Evolutionary conservation across 441 rosid genomes (phyloP).

Genomic region (Dalechampia spathulata): DNA sequence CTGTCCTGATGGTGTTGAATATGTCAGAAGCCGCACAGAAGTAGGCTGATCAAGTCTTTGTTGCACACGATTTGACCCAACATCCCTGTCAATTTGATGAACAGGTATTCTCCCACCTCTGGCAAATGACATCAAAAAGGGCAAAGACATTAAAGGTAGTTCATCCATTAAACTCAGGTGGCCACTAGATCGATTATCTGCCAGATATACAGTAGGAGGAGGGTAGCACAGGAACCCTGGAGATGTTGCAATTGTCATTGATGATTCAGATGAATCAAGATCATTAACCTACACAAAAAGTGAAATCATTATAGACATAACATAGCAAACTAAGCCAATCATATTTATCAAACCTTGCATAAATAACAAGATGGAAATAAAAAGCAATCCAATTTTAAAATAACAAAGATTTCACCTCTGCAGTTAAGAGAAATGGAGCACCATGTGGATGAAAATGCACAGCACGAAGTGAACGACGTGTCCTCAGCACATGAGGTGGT

Average conservation of each 20-base stretch:
- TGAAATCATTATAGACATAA: neutral
- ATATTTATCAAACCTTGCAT: neutral
- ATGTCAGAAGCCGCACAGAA: conserved; percentile 6
- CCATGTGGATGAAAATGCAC: conserved; percentile 90
- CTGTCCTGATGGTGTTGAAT: conserved; percentile 9
- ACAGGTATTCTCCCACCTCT: conserved; percentile 30
- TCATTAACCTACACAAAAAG: conserved; percentile 73
- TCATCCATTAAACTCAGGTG: conserved; percentile 38
- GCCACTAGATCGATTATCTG: conserved; percentile 44
- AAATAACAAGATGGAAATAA: neutral
- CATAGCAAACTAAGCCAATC: neutral
- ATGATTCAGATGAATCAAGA: conserved; percentile 65
- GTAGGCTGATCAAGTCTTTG: conserved; percentile 7
- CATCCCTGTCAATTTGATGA: conserved; percentile 15
- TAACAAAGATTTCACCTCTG: conserved; percentile 47
- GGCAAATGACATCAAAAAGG: conserved; percentile 33
- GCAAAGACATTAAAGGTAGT: conserved; percentile 48
- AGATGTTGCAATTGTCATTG: conserved; percentile 69
- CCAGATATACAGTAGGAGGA: conserved; percentile 56
- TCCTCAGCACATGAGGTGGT: conserved; percentile 60
- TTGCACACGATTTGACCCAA: conserved; percentile 18
- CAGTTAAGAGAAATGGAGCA: conserved; percentile 80
- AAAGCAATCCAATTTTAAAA: conserved; percentile 18
- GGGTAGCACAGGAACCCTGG: conserved; percentile 65
- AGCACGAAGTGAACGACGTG: conserved; percentile 77